Evolutionary conservation across 208 protist genomes (phyloP).

Genomic region (Trypanosoma cruzi): DNA sequence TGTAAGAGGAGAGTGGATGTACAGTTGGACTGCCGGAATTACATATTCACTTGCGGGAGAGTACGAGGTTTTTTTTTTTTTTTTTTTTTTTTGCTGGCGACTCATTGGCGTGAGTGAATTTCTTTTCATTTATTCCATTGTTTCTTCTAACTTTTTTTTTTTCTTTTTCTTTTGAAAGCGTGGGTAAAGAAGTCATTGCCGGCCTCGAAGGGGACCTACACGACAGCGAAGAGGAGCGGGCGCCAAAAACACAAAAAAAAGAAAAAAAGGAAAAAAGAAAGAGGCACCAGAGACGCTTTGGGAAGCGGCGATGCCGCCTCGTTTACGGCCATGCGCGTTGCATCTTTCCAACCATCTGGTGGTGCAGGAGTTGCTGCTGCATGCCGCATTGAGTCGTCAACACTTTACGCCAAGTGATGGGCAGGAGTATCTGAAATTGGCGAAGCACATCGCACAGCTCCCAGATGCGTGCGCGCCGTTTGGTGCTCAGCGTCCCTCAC

Average conservation of each 20-base stretch:
- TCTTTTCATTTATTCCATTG: neutral
- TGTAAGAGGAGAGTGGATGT: conserved; percentile 4
- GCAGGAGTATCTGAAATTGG: conserved; percentile 6
- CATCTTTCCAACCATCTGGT: conserved; percentile 62
- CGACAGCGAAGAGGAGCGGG: neutral
- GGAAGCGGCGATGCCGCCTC: neutral
- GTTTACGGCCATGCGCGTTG: conserved; percentile 43
- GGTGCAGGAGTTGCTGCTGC: conserved; percentile 68
- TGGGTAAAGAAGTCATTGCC: no score
- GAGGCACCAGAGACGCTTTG: neutral
- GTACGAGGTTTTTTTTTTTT: neutral
- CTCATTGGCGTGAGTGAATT: neutral
- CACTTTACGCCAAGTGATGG: conserved; percentile 7
- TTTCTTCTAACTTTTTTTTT: neutral
- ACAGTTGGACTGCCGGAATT: neutral
- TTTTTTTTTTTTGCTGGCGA: neutral
- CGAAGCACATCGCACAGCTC: conserved; percentile 25
- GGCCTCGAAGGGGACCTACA: no score
- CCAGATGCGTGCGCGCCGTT: neutral
- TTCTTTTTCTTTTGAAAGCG: neutral
- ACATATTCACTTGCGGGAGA: neutral
- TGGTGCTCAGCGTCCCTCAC: neutral
- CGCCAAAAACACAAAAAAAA: neutral
- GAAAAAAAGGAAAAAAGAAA: conserved; percentile 4
- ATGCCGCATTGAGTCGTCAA: conserved; percentile 32